Evolutionary conservation across 2,329 filamentous ascomycete species (phyloP).

Genomic region (Orbilia brochopaga): DNA sequence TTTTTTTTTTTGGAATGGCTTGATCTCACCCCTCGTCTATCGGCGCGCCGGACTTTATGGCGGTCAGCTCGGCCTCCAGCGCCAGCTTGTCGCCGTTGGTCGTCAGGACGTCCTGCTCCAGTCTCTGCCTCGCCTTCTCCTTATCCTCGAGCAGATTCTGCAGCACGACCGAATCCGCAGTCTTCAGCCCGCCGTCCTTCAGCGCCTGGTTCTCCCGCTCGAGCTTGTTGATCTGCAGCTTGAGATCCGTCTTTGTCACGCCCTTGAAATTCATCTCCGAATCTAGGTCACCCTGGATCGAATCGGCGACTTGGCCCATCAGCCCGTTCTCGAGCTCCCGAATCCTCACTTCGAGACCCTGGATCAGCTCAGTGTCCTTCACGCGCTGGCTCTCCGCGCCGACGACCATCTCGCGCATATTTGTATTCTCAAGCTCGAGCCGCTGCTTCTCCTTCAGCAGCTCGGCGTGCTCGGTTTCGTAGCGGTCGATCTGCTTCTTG

Average conservation of each 20-base stretch:
- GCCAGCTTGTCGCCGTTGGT: constrained; percentile 55
- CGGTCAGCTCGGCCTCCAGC: constrained; percentile 55
- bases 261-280: constrained; percentile 55
- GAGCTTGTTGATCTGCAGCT: constrained; percentile 55
- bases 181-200: constrained; percentile 52
- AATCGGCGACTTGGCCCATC: constrained; percentile 53
- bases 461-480: constrained; percentile 53
- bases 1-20: neutral
- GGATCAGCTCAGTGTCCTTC: constrained; percentile 55
- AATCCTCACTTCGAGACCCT: constrained; percentile 55
- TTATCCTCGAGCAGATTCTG: constrained; percentile 56
- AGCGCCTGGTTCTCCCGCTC: constrained; percentile 55
- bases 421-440: constrained; percentile 53
- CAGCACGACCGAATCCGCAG: constrained; percentile 53
- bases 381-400: constrained; percentile 55
- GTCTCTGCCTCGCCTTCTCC: constrained; percentile 53
- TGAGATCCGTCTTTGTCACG: constrained; percentile 55
- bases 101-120: constrained; percentile 55
- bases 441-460: constrained; percentile 52
- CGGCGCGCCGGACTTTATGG: constrained; percentile 53
- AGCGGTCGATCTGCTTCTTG: constrained; percentile 55
- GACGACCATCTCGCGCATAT: constrained; percentile 52
- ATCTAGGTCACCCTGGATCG: constrained; percentile 54
- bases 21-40: constrained; percentile 55
- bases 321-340: constrained; percentile 55